These are phyloP conservation scores for Ophiostoma sp. DNA, from an alignment of 2,329 filamentous ascomycete species.

Conservation along the genomic window DNA sequence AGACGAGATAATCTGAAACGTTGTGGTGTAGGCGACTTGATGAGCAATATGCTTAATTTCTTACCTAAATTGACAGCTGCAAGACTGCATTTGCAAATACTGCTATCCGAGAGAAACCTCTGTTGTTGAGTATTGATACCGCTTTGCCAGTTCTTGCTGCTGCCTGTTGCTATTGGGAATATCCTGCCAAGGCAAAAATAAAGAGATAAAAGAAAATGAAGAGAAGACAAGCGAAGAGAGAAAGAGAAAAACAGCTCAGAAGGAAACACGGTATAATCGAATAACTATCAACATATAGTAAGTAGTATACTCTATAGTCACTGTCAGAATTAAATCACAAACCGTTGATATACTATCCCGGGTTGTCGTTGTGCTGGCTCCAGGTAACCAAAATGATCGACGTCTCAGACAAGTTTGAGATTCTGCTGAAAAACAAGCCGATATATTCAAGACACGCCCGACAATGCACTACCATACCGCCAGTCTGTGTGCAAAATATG, in stretches of 20 bases:
- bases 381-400: neutral
- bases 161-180: neutral
- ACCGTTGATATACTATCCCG: neutral
- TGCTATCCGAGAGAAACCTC: too few relatives aligned
- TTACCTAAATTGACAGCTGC: neutral
- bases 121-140: neutral
- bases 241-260: too few relatives aligned
- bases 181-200: too few relatives aligned
- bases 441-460: neutral
- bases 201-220: neutral
- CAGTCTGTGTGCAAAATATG: neutral
- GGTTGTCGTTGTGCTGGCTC: neutral
- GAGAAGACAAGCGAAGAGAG: too few relatives aligned
- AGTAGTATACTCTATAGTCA: neutral
- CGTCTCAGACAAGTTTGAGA: conserved; percentile 17
- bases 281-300: neutral
- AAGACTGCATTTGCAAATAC: too few relatives aligned
- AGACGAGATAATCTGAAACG: conserved; percentile 5
- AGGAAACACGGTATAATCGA: neutral
- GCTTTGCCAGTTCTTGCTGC: neutral
- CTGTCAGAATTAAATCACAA: neutral
- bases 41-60: neutral
- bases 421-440: neutral
- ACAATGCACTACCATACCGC: neutral
- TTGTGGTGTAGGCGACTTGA: too few relatives aligned